Percentiles rank a stretch among this genome's conserved stretches.
Evolutionary conservation across 2,329 filamentous ascomycete species (phyloP).

Genomic region (Claviceps humidiphila): DNA sequence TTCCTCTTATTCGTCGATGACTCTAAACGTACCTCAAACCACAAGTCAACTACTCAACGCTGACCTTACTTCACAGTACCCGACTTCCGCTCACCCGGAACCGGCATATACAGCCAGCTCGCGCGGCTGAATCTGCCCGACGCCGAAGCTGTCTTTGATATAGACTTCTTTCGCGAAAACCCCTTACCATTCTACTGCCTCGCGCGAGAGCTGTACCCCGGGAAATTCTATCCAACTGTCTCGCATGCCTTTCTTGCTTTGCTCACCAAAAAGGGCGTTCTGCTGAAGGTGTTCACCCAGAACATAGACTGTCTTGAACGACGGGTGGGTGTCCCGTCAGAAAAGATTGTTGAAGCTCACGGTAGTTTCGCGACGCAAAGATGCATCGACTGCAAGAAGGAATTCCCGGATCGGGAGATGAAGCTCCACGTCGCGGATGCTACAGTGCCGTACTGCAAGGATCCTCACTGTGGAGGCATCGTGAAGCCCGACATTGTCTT

Average conservation of each 20-base stretch:
- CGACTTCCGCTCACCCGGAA: slow-evolving; percentile 87
- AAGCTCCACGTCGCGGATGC: slow-evolving; percentile 50
- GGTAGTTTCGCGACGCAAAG: slow-evolving; percentile 85
- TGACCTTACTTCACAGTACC: slow-evolving; percentile 44
- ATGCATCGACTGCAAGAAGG: slow-evolving; percentile 73
- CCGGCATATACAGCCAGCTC: slow-evolving; percentile 87
- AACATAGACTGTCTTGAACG: slow-evolving; percentile 96
- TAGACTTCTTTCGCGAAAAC: slow-evolving; percentile 72
- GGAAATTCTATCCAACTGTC: slow-evolving; percentile 75
- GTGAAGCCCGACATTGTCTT: slow-evolving; percentile 95
- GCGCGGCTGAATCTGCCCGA: slow-evolving; percentile 74
- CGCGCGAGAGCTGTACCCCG: slow-evolving; percentile 84
- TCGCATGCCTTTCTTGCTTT: slow-evolving; percentile 81
- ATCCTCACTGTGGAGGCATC: slow-evolving; percentile 53
- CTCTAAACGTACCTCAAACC: too few relatives aligned
- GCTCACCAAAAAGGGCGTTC: slow-evolving; percentile 62
- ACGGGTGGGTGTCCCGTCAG: slow-evolving; percentile 65
- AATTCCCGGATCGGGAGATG: slow-evolving; percentile 66
- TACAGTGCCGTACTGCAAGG: slow-evolving; percentile 56
- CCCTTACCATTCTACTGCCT: slow-evolving; percentile 86
- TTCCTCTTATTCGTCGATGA: too few relatives aligned
- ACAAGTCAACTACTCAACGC: background rate
- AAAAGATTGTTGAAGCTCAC: slow-evolving; percentile 84
- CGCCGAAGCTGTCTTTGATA: slow-evolving; percentile 89
- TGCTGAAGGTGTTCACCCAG: slow-evolving; percentile 86